These are phyloP conservation scores for Atkinsonella hypoxylon DNA, from an alignment of 2,329 filamentous ascomycete species.

Conservation along the genomic window DNA sequence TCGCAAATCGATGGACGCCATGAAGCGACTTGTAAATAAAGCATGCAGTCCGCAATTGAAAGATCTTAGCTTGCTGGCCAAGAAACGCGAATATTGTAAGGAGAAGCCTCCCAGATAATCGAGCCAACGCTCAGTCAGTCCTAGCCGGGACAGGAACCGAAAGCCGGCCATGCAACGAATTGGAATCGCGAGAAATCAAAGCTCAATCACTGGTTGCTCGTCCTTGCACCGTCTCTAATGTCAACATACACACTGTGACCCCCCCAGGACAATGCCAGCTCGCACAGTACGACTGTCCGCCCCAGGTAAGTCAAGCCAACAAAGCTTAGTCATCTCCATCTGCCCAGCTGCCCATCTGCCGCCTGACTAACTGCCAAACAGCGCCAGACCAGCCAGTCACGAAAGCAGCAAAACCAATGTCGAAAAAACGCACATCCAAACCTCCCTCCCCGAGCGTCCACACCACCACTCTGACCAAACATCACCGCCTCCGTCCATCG, in stretches of 20 bases:
- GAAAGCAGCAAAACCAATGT: constrained; percentile 16
- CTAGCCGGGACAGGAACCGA: not conserved
- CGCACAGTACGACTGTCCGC: constrained; percentile 13
- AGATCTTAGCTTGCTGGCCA: no score
- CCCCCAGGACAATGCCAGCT: constrained; percentile 9
- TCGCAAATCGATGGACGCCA: no score
- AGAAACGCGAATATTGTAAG: no score
- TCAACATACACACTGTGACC: no score
- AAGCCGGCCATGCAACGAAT: constrained; percentile 10
- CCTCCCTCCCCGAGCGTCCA: constrained; percentile 4
- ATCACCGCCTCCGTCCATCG: not conserved
- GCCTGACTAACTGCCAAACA: constrained; percentile 8
- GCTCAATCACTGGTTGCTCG: not conserved
- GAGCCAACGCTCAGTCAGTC: not conserved
- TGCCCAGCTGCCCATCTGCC: constrained; percentile 16
- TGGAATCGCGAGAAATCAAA: constrained; percentile 14
- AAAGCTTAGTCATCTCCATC: constrained; percentile 22
- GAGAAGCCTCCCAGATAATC: no score
- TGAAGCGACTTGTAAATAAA: no score
- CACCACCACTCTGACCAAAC: constrained; percentile 1
- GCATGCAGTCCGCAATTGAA: no score
- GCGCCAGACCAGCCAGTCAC: not conserved
- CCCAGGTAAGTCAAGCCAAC: constrained; percentile 7
- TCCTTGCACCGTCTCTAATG: no score
- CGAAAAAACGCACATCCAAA: constrained; percentile 13